Evolutionary conservation across 2,329 filamentous ascomycete genomes (phyloP), one percentile per base, ranked within the genome.

Genomic region (Xylaria sp.): DNA sequence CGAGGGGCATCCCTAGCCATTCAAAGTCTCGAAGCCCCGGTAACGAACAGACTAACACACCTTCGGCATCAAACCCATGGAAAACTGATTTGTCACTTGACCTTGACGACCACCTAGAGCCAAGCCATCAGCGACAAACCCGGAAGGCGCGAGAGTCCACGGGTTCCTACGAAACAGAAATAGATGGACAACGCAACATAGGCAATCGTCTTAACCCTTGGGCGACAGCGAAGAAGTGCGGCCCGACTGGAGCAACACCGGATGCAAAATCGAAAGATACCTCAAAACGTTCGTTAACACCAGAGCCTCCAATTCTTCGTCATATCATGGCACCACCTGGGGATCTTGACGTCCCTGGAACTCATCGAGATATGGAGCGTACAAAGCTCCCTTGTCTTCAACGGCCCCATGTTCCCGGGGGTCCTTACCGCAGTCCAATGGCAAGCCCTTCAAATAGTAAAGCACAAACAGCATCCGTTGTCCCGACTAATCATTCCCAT

Each of bases 141-240:
- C 51, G 52, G 20, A 48, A 4, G 18, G 18, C 20, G 13, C 49
- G 12, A 39, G 10, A 33, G 5, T 3, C 58, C 33, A 20, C 4
- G 3, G 20, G 23, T 41, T 31, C 65, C 20, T 39, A 39, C 20
- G 39, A 48, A 25, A 39, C 31, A 28, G 28, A 2, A 39, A 62
- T 20, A 23, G 28, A 18, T 15, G 20, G 31, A 46, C 46, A 41
- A 36, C 25, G 20, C 48, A 59, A 33, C 25, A 7, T 10, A 6
- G 39, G 33, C 18, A 55, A 55, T 60, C 74, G 62, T 10, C 69
- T 82, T 6, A 82, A 83, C 64, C 82, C 81, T 25, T 83, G 81
- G 80, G 68, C 77, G 7, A 81, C 82, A 70, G 80, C 82, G 33
- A 82, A 80, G 68, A 75, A 80, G 74, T 79, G 73, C 41, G 71